Evolutionary conservation across 305 asterid species (phyloP).

Genomic region (Petunia hybrid): DNA sequence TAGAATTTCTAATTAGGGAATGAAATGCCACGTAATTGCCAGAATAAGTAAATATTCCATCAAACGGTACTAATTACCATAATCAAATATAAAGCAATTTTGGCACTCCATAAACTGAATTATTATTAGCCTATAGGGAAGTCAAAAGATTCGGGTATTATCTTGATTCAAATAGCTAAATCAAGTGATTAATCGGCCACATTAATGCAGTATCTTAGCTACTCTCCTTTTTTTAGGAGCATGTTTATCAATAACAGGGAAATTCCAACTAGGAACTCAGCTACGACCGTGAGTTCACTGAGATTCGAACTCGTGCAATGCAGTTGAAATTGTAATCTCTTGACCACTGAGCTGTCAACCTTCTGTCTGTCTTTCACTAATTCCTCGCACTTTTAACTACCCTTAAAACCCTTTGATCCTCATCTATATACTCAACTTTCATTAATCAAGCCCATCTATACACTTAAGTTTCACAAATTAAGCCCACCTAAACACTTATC

Average conservation of each 20-base stretch:
- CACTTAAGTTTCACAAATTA: no score
- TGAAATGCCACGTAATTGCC: background rate
- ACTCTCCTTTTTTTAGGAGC: no score
- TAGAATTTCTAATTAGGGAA: background rate
- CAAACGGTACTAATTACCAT: background rate
- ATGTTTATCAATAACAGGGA: no score
- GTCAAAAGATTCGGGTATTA: background rate
- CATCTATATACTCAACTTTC: background rate
- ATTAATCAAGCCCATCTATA: background rate
- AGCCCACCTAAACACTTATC: no score
- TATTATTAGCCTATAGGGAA: constrained; percentile 6
- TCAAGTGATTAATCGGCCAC: constrained; percentile 12
- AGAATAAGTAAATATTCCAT: background rate
- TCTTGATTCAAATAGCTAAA: constrained; percentile 22
- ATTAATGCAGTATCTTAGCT: background rate
- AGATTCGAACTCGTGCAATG: constrained; percentile 20
- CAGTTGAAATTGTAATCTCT: constrained; percentile 2
- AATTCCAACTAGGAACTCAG: no score
- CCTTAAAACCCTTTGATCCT: constrained; percentile 8
- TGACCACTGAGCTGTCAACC: constrained; percentile 3
- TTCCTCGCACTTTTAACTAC: background rate
- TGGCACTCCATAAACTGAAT: background rate
- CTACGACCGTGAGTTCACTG: background rate
- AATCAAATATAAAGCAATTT: background rate
- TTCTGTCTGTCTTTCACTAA: constrained; percentile 9